These are phyloP conservation scores for Solanum aculeatissimum DNA, from an alignment of 305 asterid species.

Conservation along the genomic window DNA sequence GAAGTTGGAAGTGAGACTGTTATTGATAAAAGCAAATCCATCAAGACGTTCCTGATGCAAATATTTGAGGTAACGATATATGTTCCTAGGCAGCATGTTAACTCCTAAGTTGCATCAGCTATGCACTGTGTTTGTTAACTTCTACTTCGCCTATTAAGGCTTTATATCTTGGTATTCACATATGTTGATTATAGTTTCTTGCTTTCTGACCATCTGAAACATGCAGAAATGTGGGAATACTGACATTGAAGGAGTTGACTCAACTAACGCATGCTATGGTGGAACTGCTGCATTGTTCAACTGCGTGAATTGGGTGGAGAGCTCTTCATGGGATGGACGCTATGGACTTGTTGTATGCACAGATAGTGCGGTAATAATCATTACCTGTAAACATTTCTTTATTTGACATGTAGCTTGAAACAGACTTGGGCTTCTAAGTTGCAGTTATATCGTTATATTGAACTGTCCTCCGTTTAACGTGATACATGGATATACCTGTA, in stretches of 20 bases:
- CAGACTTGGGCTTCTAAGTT: not conserved
- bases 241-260: conserved; percentile 98
- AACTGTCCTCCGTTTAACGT: not conserved
- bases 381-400: not conserved
- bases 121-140: not conserved
- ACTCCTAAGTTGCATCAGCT: not conserved
- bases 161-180: not conserved
- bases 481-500: not conserved
- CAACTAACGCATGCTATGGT: conserved; percentile 95
- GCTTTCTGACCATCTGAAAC: conserved; percentile 4
- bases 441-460: not conserved
- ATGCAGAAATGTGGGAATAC: conserved; percentile 78
- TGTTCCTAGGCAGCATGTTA: not conserved
- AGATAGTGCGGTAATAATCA: conserved; percentile 83
- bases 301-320: conserved; percentile 97
- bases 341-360: conserved; percentile 98
- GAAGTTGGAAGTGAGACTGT: conserved; percentile 99
- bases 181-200: not conserved
- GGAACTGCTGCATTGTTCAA: conserved; percentile 96
- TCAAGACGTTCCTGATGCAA: conserved; percentile 97
- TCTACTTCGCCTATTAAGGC: not conserved
- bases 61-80: conserved; percentile 67
- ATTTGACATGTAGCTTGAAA: not conserved
- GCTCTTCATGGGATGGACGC: conserved; percentile 98
- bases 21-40: conserved; percentile 96